Percentiles rank a stretch among this genome's conserved stretches.
These are phyloP conservation scores for Neonectria neomacrospora DNA, from an alignment of 2,329 filamentous ascomycete genomes.

Conservation along the genomic window DNA sequence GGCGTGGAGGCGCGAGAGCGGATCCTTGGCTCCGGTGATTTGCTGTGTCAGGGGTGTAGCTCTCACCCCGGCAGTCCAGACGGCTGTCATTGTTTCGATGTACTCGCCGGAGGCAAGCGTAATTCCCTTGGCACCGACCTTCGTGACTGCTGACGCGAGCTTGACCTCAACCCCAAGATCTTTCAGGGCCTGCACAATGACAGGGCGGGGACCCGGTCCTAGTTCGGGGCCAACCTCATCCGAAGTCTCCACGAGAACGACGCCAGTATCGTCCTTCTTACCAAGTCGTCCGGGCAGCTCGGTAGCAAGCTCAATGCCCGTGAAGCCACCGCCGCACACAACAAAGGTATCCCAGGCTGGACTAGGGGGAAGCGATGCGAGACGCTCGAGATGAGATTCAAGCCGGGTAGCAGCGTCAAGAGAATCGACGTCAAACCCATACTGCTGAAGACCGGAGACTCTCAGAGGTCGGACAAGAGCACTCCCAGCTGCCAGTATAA, in stretches of 20 bases:
- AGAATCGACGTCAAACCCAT: conserved; percentile 51
- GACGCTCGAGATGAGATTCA: conserved; percentile 43
- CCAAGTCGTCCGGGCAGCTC: conserved; percentile 47
- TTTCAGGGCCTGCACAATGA: conserved; percentile 46
- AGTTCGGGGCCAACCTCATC: conserved; percentile 48
- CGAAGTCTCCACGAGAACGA: conserved; percentile 47
- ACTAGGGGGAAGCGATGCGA: conserved; percentile 34
- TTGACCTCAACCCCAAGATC: conserved; percentile 46
- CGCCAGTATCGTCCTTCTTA: not conserved
- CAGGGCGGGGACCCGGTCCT: conserved; percentile 47
- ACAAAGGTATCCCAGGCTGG: conserved; percentile 49
- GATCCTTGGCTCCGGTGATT: conserved; percentile 46
- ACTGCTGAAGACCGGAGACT: conserved; percentile 43
- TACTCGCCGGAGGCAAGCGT: conserved; percentile 45
- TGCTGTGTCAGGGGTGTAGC: conserved; percentile 49
- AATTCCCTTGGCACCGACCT: conserved; percentile 43
- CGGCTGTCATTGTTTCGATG: conserved; percentile 47
- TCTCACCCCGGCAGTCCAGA: conserved; percentile 53
- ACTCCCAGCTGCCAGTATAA: conserved; percentile 53
- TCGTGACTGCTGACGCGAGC: conserved; percentile 42
- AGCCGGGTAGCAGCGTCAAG: conserved; percentile 42
- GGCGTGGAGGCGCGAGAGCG: conserved; percentile 15
- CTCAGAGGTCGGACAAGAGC: conserved; percentile 41
- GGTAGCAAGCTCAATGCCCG: conserved; percentile 47
- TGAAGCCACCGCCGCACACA: conserved; percentile 50